phyloP scores from a whole-genome alignment of 2,329 filamentous ascomycete species.

The Ophiostoma novo-ulmi region DNA sequence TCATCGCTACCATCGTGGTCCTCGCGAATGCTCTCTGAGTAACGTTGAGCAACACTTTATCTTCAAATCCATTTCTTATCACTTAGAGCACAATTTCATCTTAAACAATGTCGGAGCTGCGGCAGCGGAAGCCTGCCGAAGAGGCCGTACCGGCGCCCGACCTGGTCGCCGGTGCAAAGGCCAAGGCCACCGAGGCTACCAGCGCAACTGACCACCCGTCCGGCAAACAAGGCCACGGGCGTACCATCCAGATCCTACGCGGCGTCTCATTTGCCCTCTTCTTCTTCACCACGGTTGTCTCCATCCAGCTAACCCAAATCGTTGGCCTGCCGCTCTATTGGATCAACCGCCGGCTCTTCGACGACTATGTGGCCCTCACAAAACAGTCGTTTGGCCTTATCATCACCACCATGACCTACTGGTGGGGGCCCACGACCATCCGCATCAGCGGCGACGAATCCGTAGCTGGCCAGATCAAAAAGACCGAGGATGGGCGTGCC shows the following conservation, averaged over 20 bases:
- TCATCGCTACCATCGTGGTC: neutral
- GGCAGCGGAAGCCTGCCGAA: slow-evolving; percentile 32
- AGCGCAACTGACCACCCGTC: slow-evolving; percentile 44
- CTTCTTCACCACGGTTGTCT: slow-evolving; percentile 40
- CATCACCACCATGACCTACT: slow-evolving; percentile 73
- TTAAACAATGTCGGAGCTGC: slow-evolving; percentile 33
- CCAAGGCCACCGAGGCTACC: slow-evolving; percentile 24
- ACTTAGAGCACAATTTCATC: neutral
- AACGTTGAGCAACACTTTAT: neutral
- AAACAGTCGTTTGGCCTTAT: slow-evolving; percentile 78
- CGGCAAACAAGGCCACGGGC: slow-evolving; percentile 50
- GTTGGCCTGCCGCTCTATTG: slow-evolving; percentile 71
- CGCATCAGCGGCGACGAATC: slow-evolving; percentile 78
- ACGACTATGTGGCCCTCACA: slow-evolving; percentile 80
- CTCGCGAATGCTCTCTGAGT: neutral
- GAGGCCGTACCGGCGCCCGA: slow-evolving; percentile 33
- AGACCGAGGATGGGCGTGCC: slow-evolving; percentile 65
- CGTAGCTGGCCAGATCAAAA: slow-evolving; percentile 67
- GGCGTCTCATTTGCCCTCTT: slow-evolving; percentile 49
- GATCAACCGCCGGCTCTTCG: slow-evolving; percentile 70
- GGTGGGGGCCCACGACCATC: slow-evolving; percentile 80
- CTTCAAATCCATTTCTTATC: too few relatives aligned
- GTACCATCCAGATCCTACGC: slow-evolving; percentile 47
- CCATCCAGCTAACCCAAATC: slow-evolving; percentile 66
- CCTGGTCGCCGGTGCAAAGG: slow-evolving; percentile 25